phyloP scores from a whole-genome alignment of 768 basidiomycete genomes.

The Auricularia auricula-judae region DNA sequence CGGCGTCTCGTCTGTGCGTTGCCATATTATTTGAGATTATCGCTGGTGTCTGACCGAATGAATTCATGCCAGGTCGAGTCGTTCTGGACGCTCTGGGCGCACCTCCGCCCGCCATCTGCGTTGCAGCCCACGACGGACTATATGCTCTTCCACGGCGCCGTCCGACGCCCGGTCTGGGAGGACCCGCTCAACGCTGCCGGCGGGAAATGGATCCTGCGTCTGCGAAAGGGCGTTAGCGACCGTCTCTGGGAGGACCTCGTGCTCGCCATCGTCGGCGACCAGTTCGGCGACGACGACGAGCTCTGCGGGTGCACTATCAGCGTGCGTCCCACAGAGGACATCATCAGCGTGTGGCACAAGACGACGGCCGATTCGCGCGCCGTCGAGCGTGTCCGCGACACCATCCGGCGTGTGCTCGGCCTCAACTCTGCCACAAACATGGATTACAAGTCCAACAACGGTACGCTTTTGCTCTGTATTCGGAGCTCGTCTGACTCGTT shows the following conservation, averaged over 20 bases:
- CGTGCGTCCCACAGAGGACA: conserved; percentile 88
- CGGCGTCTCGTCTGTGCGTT: conserved; percentile 72
- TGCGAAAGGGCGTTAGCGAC: conserved; percentile 84
- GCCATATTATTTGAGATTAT: background rate
- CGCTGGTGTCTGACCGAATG: background rate
- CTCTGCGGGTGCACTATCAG: conserved; percentile 95
- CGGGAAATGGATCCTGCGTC: conserved; percentile 91
- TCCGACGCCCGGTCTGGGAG: conserved; percentile 92
- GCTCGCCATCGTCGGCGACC: conserved; percentile 79
- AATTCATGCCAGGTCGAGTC: conserved; percentile 62
- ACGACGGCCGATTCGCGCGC: conserved; percentile 65
- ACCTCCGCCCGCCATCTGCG: conserved; percentile 74
- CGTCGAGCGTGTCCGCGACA: conserved; percentile 80
- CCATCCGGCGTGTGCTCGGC: conserved; percentile 62
- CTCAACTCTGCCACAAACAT: conserved; percentile 70
- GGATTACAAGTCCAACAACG: conserved; percentile 94
- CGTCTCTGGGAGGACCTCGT: conserved; percentile 87
- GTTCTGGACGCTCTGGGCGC: conserved; percentile 91
- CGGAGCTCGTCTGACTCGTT: background rate
- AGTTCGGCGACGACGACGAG: conserved; percentile 56
- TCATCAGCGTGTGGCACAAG: conserved; percentile 86
- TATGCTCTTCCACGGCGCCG: conserved; percentile 76
- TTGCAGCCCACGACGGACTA: conserved; percentile 89
- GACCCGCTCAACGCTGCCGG: conserved; percentile 80
- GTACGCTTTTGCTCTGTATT: conserved; percentile 25